phyloP scores from a whole-genome alignment of 345 rosid species.

The Arabis alpina region DNA sequence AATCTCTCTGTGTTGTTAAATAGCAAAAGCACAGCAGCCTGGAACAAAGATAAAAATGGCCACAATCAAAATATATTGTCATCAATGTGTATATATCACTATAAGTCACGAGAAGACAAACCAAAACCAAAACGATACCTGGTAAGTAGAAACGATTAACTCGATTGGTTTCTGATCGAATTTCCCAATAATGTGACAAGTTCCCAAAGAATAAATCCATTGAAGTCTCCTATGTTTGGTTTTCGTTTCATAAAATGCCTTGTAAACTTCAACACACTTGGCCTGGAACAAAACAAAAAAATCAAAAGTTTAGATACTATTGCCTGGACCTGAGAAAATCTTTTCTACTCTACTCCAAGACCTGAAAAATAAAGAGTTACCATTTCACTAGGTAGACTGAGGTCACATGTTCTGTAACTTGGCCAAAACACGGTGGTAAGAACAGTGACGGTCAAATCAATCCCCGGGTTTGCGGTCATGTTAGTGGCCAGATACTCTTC shows the following conservation, averaged over 20 bases:
- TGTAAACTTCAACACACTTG: slow-evolving; percentile 56
- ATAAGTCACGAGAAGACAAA: not conserved
- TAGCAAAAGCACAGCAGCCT: slow-evolving; percentile 66
- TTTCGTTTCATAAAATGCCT: slow-evolving; percentile 47
- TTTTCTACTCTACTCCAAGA: not conserved
- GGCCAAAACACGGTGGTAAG: slow-evolving; percentile 90
- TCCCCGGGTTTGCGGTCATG: slow-evolving; percentile 49
- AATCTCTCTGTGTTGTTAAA: slow-evolving; percentile 72
- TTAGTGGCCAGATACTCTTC: slow-evolving; percentile 49
- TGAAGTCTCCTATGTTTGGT: slow-evolving; percentile 54
- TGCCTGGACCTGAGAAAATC: not conserved
- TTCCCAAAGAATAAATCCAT: slow-evolving; percentile 66
- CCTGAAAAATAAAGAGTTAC: slow-evolving; percentile 25
- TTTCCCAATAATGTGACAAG: slow-evolving; percentile 54
- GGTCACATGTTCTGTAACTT: slow-evolving; percentile 68
- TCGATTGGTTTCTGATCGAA: slow-evolving; percentile 56
- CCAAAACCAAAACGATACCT: slow-evolving; percentile 46
- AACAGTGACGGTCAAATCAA: slow-evolving; percentile 74
- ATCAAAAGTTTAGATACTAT: not conserved
- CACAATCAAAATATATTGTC: too few species aligned
- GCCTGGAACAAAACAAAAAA: slow-evolving; percentile 18
- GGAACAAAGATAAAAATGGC: not conserved
- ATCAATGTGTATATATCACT: too few species aligned
- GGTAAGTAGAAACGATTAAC: slow-evolving; percentile 53
- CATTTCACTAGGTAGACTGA: slow-evolving; percentile 81